These are phyloP conservation scores for Drechslerella stenobrocha DNA, from an alignment of 2,329 filamentous ascomycete species.

Conservation along the genomic window DNA sequence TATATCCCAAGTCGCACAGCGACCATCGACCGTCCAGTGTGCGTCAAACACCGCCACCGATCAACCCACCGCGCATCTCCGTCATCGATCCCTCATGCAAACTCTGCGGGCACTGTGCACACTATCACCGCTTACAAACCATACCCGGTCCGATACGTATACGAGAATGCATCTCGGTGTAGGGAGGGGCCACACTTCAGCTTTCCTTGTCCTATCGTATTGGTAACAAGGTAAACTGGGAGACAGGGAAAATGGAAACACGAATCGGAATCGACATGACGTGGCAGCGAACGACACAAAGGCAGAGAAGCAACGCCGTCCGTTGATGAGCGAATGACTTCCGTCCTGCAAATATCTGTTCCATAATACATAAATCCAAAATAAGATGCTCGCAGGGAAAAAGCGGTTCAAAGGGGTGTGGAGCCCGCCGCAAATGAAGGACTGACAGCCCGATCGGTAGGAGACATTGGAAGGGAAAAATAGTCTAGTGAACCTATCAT, in stretches of 20 bases:
- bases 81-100: too few relatives aligned
- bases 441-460: neutral
- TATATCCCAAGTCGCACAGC: too few relatives aligned
- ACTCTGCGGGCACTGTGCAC: too few relatives aligned
- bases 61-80: too few relatives aligned
- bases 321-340: conserved; percentile 2
- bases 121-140: too few relatives aligned
- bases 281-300: neutral
- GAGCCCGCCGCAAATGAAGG: neutral
- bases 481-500: conserved; percentile 31
- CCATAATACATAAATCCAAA: neutral
- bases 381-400: neutral
- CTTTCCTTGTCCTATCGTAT: conserved; percentile 15
- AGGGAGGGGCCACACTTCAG: neutral
- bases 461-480: conserved; percentile 3
- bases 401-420: neutral
- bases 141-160: too few relatives aligned
- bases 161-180: too few relatives aligned
- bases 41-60: too few relatives aligned
- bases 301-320: neutral
- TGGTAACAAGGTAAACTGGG: conserved; percentile 4
- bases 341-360: neutral
- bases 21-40: too few relatives aligned
- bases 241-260: neutral
- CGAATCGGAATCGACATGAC: neutral